Base-by-base conservation (phyloP, 2,329 filamentous ascomycete species). In the Pseudocercospora eumusae region DNA sequence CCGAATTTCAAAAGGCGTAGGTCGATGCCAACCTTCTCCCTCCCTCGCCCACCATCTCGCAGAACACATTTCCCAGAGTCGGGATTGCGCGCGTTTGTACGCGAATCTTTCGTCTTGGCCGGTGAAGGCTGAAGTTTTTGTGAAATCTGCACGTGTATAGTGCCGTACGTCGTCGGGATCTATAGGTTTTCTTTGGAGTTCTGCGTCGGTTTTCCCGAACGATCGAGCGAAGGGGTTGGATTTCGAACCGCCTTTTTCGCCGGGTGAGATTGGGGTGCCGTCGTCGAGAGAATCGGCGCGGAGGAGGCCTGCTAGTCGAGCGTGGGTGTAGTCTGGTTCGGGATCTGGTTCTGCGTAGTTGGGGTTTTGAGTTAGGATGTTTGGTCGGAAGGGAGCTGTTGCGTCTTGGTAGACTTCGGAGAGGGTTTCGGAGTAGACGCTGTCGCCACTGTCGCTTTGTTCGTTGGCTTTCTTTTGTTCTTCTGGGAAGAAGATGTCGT, bases 21-120 rank as follows among this genome's bases (percentile, higher is more conserved):
- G 90, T 64, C 83, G 83, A 84, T 88, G 89, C 89, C 90, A 93
- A 7, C 76, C 81, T 6, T 80, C 77, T 3, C 83, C 84, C 3
- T 77, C 79, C 52, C 89, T 78, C 2, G 82, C 81, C 78, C 91
- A 91, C 90, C 90, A 93, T 64, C 83, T 79, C 40, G 80, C 81
- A 18, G 89, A 86, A 74, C 90, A 93, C 73, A 95, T 86, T 76
- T 95, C 90, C 90, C 90, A 95, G 2, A 95, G 78, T n/a, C 91
- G 80, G 66, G 88, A 91, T 47, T 86, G 82, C 1, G 90, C 91
- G 23, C 91, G 82, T 75, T 91, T 91, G 69, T 92, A 93, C 0
- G 90, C 90, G 73, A 95, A 95, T 11, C 86, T 81, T 74, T 93
- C 90, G 73, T 93, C 91, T 73, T 93, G 89, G 11, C 91, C 91